Percentiles rank a stretch among this genome's conserved stretches.
Evolutionary conservation across 2,329 filamentous ascomycete genomes (phyloP).

Genomic region (Coniella vitis): DNA sequence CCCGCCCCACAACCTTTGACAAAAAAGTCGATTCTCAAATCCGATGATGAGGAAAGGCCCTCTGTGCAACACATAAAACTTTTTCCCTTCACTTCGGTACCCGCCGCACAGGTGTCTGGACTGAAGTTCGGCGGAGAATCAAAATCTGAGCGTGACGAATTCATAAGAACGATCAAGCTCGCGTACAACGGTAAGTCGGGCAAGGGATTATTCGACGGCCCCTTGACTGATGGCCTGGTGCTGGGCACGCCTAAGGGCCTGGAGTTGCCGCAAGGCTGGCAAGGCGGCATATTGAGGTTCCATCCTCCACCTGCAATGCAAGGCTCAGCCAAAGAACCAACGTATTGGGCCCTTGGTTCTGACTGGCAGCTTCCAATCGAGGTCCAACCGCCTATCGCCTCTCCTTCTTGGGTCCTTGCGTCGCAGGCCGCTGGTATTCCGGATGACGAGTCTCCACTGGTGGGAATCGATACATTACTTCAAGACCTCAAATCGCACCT

Average conservation of each 20-base stretch:
- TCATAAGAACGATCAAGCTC: constrained; percentile 61
- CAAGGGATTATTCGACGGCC: constrained; percentile 68
- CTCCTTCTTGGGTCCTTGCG: constrained; percentile 49
- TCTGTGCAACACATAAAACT: constrained; percentile 58
- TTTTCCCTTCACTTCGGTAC: constrained; percentile 64
- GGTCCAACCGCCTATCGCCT: constrained; percentile 66
- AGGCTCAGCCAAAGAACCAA: constrained; percentile 39
- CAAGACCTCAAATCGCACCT: constrained; percentile 68
- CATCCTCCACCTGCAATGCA: constrained; percentile 46
- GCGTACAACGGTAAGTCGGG: constrained; percentile 56
- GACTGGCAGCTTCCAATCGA: constrained; percentile 69
- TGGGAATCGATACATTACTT: constrained; percentile 77
- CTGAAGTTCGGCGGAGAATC: constrained; percentile 86
- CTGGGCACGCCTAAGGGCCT: constrained; percentile 52
- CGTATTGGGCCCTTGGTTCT: constrained; percentile 69
- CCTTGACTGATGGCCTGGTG: constrained; percentile 82
- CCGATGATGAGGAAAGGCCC: constrained; percentile 19
- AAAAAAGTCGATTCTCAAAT: constrained; percentile 46
- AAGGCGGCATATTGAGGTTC: constrained; percentile 78
- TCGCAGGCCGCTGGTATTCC: constrained; percentile 30
- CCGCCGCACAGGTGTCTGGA: constrained; percentile 52
- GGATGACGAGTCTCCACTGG: constrained; percentile 45
- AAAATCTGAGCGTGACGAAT: constrained; percentile 73
- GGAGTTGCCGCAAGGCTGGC: constrained; percentile 58
- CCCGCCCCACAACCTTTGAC: constrained; percentile 68